These are phyloP conservation scores for Apiospora saccharicola DNA, from an alignment of 2,329 filamentous ascomycete species.

Conservation along the genomic window DNA sequence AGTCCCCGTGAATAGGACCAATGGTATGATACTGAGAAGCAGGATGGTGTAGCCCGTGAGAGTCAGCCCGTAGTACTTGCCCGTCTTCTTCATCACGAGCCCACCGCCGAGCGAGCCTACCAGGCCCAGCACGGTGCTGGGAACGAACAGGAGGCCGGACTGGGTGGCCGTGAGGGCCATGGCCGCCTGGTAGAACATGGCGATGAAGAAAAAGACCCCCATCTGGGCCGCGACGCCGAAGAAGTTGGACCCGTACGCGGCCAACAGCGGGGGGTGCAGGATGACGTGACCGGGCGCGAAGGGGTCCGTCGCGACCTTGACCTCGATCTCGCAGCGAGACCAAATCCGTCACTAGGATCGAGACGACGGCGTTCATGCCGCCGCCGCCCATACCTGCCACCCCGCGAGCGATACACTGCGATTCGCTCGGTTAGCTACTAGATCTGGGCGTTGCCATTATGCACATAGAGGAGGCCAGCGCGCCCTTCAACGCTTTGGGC, in stretches of 20 bases:
- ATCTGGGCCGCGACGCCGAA: slow-evolving; percentile 68
- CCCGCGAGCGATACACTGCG: slow-evolving; percentile 59
- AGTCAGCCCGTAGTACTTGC: slow-evolving; percentile 75
- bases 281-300: slow-evolving; percentile 80
- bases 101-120: slow-evolving; percentile 70
- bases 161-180: slow-evolving; percentile 68
- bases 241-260: slow-evolving; percentile 76
- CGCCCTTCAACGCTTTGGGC: background rate
- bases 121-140: slow-evolving; percentile 69
- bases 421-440: background rate
- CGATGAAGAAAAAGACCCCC: slow-evolving; percentile 74
- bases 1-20: slow-evolving; percentile 65
- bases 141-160: slow-evolving; percentile 72
- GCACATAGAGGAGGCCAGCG: no score
- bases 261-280: slow-evolving; percentile 70
- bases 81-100: slow-evolving; percentile 72
- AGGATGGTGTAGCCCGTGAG: slow-evolving; percentile 61
- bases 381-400: slow-evolving; percentile 60
- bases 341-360: slow-evolving; percentile 68
- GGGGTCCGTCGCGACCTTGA: slow-evolving; percentile 71
- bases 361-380: slow-evolving; percentile 69
- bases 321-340: slow-evolving; percentile 69
- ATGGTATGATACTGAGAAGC: slow-evolving; percentile 59
- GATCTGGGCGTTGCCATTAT: background rate
- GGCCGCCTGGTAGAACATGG: slow-evolving; percentile 79